Conservation (phyloP, 805 yeast genomes). For the Candida quercuum region DNA sequence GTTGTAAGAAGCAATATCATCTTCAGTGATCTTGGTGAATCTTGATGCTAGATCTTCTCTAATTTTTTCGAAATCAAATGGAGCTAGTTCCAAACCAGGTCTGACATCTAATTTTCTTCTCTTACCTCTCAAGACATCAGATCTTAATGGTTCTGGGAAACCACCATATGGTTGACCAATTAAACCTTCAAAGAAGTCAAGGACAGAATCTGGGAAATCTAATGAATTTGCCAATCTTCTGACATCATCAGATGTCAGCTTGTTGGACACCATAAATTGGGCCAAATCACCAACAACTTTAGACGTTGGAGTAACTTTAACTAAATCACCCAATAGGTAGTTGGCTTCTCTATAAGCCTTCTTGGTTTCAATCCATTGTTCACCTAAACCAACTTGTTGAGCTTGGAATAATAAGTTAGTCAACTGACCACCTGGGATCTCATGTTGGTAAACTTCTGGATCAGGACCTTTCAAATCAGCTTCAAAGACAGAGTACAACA, state of each 20-base stretch:
- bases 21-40: slow-evolving; percentile 76
- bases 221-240: slow-evolving; percentile 79
- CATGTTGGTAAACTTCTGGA: slow-evolving; percentile 97
- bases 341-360: slow-evolving; percentile 91
- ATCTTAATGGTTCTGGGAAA: slow-evolving; percentile 98
- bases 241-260: slow-evolving; percentile 81
- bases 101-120: slow-evolving; percentile 83
- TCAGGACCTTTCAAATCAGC: slow-evolving; percentile 99
- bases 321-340: slow-evolving; percentile 87
- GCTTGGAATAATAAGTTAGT: slow-evolving; percentile 98
- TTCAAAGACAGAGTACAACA: slow-evolving; percentile 93
- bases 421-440: slow-evolving; percentile 99
- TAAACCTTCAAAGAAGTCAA: slow-evolving; percentile 97
- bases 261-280: slow-evolving; percentile 98
- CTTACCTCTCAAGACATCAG: slow-evolving; percentile 85
- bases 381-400: slow-evolving; percentile 96
- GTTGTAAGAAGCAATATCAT: slow-evolving; percentile 90
- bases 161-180: slow-evolving; percentile 99
- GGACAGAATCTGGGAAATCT: slow-evolving; percentile 97
- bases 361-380: slow-evolving; percentile 95
- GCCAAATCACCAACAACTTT: slow-evolving; percentile 99
- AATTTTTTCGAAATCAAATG: slow-evolving; percentile 71
- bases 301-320: slow-evolving; percentile 99
- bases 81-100: slow-evolving; percentile 88
- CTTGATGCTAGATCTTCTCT: slow-evolving; percentile 69